Evolutionary conservation across 108 stramenopile genomes (phyloP).

Genomic region (Cyclotella choctawhatcheeana): DNA sequence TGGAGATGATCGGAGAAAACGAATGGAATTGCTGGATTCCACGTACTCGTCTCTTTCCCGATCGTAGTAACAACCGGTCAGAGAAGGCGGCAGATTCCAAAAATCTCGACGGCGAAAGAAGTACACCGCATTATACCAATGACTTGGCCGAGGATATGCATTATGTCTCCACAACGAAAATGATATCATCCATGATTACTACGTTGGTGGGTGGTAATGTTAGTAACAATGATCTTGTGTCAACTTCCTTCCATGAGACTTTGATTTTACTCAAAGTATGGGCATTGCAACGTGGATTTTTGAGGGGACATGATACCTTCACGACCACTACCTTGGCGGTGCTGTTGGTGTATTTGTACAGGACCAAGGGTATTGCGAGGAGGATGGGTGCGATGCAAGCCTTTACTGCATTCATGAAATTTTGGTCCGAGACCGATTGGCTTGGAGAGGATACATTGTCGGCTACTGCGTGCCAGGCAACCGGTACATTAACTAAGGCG

Average conservation of each 20-base stretch:
- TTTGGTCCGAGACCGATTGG: constrained; percentile 75
- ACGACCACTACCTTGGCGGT: constrained; percentile 61
- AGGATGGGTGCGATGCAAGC: constrained; percentile 79
- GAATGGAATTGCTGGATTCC: constrained; percentile 70
- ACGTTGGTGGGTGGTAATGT: constrained; percentile 5
- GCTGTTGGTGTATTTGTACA: constrained; percentile 67
- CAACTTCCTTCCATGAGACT: constrained; percentile 55
- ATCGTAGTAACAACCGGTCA: constrained; percentile 72
- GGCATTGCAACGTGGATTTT: constrained; percentile 82
- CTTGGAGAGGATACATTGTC: constrained; percentile 55
- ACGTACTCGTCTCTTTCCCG: constrained; percentile 74
- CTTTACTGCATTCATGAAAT: constrained; percentile 79
- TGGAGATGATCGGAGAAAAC: too few relatives aligned
- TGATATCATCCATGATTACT: constrained; percentile 40
- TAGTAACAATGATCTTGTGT: constrained; percentile 9
- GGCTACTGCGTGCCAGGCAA: background rate
- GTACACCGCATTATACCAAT: constrained; percentile 75
- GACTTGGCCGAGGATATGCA: constrained; percentile 60
- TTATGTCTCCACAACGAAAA: constrained; percentile 44
- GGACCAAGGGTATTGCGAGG: constrained; percentile 68
- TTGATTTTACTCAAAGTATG: constrained; percentile 80
- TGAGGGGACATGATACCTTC: constrained; percentile 81
- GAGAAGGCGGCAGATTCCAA: constrained; percentile 3
- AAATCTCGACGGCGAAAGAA: background rate
- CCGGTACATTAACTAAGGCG: background rate